Evolutionary conservation across 805 yeast genomes (phyloP).

Genomic region (Pichia eremophila): DNA sequence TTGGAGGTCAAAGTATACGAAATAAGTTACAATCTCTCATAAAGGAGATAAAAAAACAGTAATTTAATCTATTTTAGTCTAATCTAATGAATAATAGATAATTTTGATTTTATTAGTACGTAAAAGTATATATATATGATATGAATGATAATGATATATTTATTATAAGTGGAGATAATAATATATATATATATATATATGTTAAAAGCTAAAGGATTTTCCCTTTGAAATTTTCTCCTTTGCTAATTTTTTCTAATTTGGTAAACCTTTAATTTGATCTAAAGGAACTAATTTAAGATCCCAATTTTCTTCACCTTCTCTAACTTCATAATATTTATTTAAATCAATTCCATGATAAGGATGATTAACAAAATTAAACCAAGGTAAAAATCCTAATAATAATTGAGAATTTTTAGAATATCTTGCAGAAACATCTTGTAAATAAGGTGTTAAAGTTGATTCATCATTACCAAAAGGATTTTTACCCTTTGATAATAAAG

Average conservation of each 20-base stretch:
- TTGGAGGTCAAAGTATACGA: constrained; percentile 2
- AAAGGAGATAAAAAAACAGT: too few species aligned
- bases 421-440: constrained; percentile 67
- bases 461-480: constrained; percentile 51
- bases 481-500: constrained; percentile 51
- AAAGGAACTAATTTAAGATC: constrained; percentile 41
- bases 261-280: constrained; percentile 35
- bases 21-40: neutral
- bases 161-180: too few species aligned
- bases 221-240: neutral
- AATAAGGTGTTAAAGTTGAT: constrained; percentile 54
- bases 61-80: too few species aligned
- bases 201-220: too few species aligned
- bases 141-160: too few species aligned
- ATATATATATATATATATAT: too few species aligned
- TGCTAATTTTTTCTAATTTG: neutral
- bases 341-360: constrained; percentile 75
- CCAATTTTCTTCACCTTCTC: constrained; percentile 54
- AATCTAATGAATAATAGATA: too few species aligned
- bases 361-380: constrained; percentile 76
- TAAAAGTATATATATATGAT: neutral
- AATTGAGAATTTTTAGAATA: constrained; percentile 66
- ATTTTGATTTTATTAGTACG: neutral
- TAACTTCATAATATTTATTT: constrained; percentile 45
- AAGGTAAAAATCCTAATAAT: constrained; percentile 54